Conservation (phyloP, 176 grass and related monocot genomes). For the barley (Hordeum vulgare) region DNA sequence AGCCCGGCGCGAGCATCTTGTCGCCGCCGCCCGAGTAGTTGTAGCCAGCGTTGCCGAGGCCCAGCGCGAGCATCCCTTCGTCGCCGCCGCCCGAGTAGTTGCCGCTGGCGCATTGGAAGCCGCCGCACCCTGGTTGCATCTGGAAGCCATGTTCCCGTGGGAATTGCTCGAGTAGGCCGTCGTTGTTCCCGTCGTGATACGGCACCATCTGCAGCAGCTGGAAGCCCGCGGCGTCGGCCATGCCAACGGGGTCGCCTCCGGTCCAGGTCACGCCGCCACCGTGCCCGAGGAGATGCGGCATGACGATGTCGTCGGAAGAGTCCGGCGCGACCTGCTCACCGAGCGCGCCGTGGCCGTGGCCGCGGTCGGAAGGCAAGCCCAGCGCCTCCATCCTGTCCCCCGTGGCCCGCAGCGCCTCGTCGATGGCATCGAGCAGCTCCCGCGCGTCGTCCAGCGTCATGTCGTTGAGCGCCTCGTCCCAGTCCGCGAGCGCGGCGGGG, state of each 20-base stretch:
- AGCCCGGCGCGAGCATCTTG: background rate
- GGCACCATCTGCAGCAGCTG: background rate
- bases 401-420: background rate
- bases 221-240: background rate
- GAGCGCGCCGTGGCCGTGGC: background rate
- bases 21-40: background rate
- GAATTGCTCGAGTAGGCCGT: background rate
- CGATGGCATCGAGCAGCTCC: background rate
- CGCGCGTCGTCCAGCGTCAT: background rate
- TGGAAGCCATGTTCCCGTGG: background rate
- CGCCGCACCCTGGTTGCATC: background rate
- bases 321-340: background rate
- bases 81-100: background rate
- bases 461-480: slow-evolving; percentile 13
- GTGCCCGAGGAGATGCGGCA: background rate
- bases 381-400: background rate
- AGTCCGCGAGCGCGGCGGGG: background rate
- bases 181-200: background rate
- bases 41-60: background rate
- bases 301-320: background rate
- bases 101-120: background rate
- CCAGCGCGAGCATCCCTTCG: background rate
- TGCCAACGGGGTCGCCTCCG: background rate
- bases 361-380: background rate
- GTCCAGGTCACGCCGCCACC: background rate